Evolutionary conservation across 2,329 filamentous ascomycete species (phyloP).

Genomic region (Aspergillus ochraceoroseus): DNA sequence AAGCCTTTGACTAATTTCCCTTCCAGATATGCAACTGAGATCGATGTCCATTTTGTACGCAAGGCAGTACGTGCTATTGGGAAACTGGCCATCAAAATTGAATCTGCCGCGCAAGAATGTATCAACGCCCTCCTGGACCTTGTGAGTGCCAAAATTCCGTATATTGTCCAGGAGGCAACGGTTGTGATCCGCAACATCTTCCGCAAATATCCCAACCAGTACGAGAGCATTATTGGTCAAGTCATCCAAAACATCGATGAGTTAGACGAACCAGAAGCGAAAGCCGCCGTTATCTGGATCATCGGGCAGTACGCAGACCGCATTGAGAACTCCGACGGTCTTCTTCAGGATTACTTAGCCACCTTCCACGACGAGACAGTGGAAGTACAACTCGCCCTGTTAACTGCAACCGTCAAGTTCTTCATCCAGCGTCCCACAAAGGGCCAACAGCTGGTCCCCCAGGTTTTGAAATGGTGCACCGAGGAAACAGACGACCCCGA

Average conservation of each 20-base stretch:
- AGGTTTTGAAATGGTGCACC: slow-evolving; percentile 95
- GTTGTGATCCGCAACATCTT: slow-evolving; percentile 99
- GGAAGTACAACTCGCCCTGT: slow-evolving; percentile 87
- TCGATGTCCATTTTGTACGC: slow-evolving; percentile 96
- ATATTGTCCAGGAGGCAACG: slow-evolving; percentile 97
- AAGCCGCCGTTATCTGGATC: slow-evolving; percentile 98
- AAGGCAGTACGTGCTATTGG: slow-evolving; percentile 97
- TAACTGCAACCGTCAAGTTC: slow-evolving; percentile 94
- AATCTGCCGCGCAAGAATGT: slow-evolving; percentile 82
- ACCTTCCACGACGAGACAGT: slow-evolving; percentile 91
- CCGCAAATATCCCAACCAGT: slow-evolving; percentile 97
- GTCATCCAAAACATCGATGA: slow-evolving; percentile 95
- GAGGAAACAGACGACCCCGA: slow-evolving; percentile 99
- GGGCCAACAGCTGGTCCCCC: slow-evolving; percentile 85
- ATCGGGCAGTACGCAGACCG: slow-evolving; percentile 97
- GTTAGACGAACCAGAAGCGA: slow-evolving; percentile 93
- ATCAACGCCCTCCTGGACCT: slow-evolving; percentile 90
- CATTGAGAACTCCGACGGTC: slow-evolving; percentile 91
- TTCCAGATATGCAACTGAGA: slow-evolving; percentile 78
- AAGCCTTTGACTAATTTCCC: not conserved
- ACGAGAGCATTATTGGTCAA: slow-evolving; percentile 94
- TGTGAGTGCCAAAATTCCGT: slow-evolving; percentile 95
- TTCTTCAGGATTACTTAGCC: slow-evolving; percentile 92
- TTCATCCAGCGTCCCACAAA: slow-evolving; percentile 97
- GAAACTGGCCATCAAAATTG: slow-evolving; percentile 98